A percentile compares a stretch with the other conserved stretches of the same genome.
Evolutionary conservation across 768 basidiomycete genomes (phyloP).

Genomic region (Kwoniella sp.): DNA sequence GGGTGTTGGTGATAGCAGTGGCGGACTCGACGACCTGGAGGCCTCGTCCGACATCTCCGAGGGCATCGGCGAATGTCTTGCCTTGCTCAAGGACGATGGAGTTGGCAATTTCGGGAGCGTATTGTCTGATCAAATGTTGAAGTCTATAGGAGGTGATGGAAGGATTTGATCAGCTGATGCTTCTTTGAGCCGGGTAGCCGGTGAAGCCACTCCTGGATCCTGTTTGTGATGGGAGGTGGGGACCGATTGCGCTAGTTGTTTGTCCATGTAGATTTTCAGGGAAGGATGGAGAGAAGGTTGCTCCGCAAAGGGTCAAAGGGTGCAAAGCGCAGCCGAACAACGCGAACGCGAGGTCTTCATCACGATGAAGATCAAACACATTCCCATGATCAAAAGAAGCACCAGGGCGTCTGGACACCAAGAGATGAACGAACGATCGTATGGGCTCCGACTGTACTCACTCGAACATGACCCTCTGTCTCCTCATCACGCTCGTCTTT

Average conservation of each 20-base stretch:
- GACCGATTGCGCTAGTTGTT: too few relatives aligned
- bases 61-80: slow-evolving; percentile 91
- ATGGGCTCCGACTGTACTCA: too few relatives aligned
- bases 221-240: too few relatives aligned
- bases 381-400: background rate
- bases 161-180: slow-evolving; percentile 2
- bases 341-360: too few relatives aligned
- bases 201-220: too few relatives aligned
- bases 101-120: slow-evolving; percentile 79
- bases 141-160: slow-evolving; percentile 61
- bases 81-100: slow-evolving; percentile 95
- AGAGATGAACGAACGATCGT: background rate
- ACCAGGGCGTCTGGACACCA: too few relatives aligned
- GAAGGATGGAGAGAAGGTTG: too few relatives aligned
- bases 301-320: too few relatives aligned
- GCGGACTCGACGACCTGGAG: slow-evolving; percentile 69
- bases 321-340: background rate
- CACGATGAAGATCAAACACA: background rate
- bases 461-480: slow-evolving; percentile 89
- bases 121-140: slow-evolving; percentile 80
- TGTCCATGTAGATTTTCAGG: too few relatives aligned
- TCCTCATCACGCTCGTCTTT: slow-evolving; percentile 75
- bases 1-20: slow-evolving; percentile 74
- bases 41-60: slow-evolving; percentile 90
- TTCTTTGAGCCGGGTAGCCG: too few relatives aligned